These are phyloP conservation scores for Rhizophora mangle DNA, from an alignment of 345 rosid genomes.

Conservation along the genomic window DNA sequence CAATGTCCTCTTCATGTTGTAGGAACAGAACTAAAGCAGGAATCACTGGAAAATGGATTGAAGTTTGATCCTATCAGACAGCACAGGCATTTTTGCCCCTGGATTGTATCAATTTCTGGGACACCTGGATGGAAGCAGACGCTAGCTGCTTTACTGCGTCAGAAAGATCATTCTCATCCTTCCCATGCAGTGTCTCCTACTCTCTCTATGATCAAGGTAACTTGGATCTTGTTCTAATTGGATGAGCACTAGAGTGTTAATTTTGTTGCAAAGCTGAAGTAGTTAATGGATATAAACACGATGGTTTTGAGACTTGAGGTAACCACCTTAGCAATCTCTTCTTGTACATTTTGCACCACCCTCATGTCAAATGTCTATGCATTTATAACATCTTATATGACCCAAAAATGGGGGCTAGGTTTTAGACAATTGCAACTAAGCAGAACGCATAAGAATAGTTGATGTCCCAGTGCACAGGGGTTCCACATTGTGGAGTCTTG, in stretches of 20 bases:
- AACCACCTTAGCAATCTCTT: background rate
- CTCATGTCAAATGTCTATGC: background rate
- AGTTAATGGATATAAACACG: background rate
- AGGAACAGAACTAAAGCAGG: constrained; percentile 34
- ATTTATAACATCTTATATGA: too few relatives aligned
- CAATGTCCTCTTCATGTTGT: constrained; percentile 20
- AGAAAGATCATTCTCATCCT: constrained; percentile 41
- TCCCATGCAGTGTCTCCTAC: constrained; percentile 37
- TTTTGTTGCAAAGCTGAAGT: background rate
- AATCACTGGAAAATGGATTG: constrained; percentile 40
- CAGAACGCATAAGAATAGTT: background rate
- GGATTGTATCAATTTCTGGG: constrained; percentile 64
- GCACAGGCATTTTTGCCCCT: constrained; percentile 91
- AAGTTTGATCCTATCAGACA: constrained; percentile 89
- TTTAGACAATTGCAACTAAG: too few relatives aligned
- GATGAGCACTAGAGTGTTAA: background rate
- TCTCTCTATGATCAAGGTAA: constrained; percentile 59
- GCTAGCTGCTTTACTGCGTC: constrained; percentile 58
- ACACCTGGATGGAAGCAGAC: constrained; percentile 87
- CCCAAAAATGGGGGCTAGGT: too few relatives aligned
- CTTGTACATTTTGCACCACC: background rate
- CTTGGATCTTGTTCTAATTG: background rate
- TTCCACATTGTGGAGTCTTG: too few relatives aligned
- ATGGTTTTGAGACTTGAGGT: background rate
- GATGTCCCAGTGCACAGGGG: background rate